Base-by-base conservation (phyloP, 208 protist species). In the Vickermania spadyakhi region DNA sequence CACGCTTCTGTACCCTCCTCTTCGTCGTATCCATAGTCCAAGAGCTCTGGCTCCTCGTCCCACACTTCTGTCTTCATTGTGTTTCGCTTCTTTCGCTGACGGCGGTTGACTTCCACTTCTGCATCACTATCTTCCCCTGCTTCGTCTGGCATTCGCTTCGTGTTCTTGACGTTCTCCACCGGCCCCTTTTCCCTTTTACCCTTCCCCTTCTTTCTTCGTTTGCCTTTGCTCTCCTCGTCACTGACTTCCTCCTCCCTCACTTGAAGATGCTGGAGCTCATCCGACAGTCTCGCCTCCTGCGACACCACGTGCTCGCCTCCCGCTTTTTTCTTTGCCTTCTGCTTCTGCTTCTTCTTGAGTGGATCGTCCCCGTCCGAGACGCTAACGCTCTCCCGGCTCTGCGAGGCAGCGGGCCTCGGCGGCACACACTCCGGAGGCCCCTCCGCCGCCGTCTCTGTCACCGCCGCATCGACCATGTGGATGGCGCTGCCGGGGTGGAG, bases 401-500 rank as follows among this genome's bases (percentile, higher is more conserved):
- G 49, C 49, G 11, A 29, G 3, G 14, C 26, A 14, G 60, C 28
- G 14, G 27, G 28, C 18, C 13, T 28, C 3, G 66, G 50, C 7
- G 55, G 56, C 31, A 62, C 56, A 3, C 62, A 53, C 36, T 3
- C 58, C 41, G 64, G 61, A 0, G 63, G 31, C 7, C 63, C 65
- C 0, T 59, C 36, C 58, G 64, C 70, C 2, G 60, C 73, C 11
- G 64, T 45, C 50, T 77, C 79, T 29, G 79, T 80, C n/a, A 88
- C 83, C 1, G 81, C 74, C 28, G 78, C 72, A 26, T 94, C 83
- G 27, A 94, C 70, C 73, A 85, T 84, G 68, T 94, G 83, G 13
- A 79, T 61, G 2, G 73, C 68, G 65, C 81, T 82, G 18, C 84
- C 84, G 0, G 62, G 11, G n/a, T 77, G 75, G 7, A 93, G 56